These are phyloP conservation scores for Scheffersomyces stipitis DNA, from an alignment of 805 yeast species.

Conservation along the genomic window DNA sequence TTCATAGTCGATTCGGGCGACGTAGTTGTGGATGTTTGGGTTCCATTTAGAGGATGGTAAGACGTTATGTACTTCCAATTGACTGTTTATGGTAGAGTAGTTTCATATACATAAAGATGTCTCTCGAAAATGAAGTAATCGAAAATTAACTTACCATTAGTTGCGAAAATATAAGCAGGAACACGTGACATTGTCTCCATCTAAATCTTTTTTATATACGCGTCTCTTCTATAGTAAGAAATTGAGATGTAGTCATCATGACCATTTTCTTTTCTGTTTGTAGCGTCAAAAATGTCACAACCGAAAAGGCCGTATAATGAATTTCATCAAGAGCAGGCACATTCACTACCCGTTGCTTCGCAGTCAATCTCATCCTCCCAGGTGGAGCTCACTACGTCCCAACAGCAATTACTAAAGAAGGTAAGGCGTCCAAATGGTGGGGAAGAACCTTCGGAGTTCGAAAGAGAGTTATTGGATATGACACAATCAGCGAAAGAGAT, in stretches of 20 bases:
- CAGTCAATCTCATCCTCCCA: constrained; percentile 19
- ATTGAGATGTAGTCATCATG: no score
- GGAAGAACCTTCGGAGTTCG: constrained; percentile 43
- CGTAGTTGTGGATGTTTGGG: constrained; percentile 60
- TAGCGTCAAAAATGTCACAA: no score
- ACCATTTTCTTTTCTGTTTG: no score
- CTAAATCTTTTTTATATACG: neutral
- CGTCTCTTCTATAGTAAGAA: neutral
- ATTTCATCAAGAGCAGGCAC: constrained; percentile 23
- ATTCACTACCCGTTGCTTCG: constrained; percentile 32
- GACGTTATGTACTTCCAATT: no score
- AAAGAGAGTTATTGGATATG: constrained; percentile 38
- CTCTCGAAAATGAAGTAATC: no score
- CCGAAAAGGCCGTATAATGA: neutral
- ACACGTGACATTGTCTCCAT: no score
- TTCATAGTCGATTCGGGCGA: constrained; percentile 51
- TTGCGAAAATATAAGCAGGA: no score
- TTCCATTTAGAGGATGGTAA: constrained; percentile 58
- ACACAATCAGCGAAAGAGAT: constrained; percentile 25
- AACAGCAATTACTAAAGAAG: constrained; percentile 34
- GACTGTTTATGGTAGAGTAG: no score
- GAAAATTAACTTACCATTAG: no score
- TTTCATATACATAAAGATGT: no score
- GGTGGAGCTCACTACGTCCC: constrained; percentile 26
- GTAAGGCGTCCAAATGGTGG: constrained; percentile 30